phyloP scores from a whole-genome alignment of 2,329 filamentous ascomycete species.

The Thermomyces lanuginosus region DNA sequence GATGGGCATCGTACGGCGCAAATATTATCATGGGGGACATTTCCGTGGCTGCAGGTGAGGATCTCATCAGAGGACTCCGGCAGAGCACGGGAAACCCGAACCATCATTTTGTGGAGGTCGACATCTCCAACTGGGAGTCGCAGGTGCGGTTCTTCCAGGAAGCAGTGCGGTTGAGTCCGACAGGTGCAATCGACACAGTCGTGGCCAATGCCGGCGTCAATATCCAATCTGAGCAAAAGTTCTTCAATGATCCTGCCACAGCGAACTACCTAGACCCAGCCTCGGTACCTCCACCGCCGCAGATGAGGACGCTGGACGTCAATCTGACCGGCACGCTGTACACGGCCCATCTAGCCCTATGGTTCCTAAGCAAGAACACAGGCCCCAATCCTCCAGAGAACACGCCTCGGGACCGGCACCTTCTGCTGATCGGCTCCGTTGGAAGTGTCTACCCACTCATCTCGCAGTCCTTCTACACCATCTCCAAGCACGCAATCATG shows the following conservation, averaged over 20 bases:
- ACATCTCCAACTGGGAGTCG: slow-evolving; percentile 49
- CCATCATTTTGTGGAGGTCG: slow-evolving; percentile 35
- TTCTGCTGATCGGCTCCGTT: slow-evolving; percentile 48
- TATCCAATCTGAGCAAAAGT: slow-evolving; percentile 17
- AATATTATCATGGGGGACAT: slow-evolving; percentile 49
- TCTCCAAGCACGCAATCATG: slow-evolving; percentile 49
- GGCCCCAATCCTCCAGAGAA: slow-evolving; percentile 20
- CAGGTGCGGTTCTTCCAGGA: slow-evolving; percentile 48
- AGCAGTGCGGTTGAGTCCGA: slow-evolving; percentile 37
- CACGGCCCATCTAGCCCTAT: slow-evolving; percentile 48
- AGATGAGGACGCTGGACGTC: slow-evolving; percentile 41
- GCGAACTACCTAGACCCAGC: slow-evolving; percentile 10
- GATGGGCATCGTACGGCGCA: slow-evolving; percentile 41
- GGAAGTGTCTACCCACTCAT: slow-evolving; percentile 34
- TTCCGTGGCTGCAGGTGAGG: slow-evolving; percentile 37
- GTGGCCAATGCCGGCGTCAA: slow-evolving; percentile 52
- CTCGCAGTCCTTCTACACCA: slow-evolving; percentile 37
- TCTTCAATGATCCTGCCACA: slow-evolving; percentile 32
- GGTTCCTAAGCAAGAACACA: slow-evolving; percentile 39
- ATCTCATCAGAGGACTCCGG: slow-evolving; percentile 39
- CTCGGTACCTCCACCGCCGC: slow-evolving; percentile 33
- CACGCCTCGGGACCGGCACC: slow-evolving; percentile 37
- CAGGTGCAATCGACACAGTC: slow-evolving; percentile 44
- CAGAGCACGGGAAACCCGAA: slow-evolving; percentile 44
- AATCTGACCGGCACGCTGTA: slow-evolving; percentile 50